These are phyloP conservation scores for Salvia sclarea DNA, from an alignment of 305 asterid genomes.

Conservation along the genomic window DNA sequence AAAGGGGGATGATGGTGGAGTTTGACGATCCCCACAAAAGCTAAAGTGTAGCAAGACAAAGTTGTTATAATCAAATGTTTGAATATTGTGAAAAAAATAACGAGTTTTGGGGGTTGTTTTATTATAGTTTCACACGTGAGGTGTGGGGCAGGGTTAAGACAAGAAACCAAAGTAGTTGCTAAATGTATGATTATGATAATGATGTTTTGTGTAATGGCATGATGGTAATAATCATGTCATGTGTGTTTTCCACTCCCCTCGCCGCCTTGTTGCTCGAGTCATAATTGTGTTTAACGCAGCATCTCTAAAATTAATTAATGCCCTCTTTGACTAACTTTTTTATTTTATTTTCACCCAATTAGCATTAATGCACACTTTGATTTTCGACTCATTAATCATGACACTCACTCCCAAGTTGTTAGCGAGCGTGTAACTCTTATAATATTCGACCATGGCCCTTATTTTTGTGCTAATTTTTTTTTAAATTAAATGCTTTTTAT, in stretches of 20 bases:
- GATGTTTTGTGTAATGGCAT: neutral
- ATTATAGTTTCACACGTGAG: slow-evolving; percentile 34
- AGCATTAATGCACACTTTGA: slow-evolving; percentile 1
- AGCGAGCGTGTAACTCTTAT: neutral
- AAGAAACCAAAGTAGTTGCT: slow-evolving; percentile 27
- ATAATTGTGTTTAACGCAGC: slow-evolving; percentile 16
- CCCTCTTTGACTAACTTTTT: slow-evolving; percentile 32
- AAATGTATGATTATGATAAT: slow-evolving; percentile 21
- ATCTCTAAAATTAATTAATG: slow-evolving; percentile 19
- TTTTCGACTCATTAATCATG: slow-evolving; percentile 11
- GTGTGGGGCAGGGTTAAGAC: slow-evolving; percentile 41
- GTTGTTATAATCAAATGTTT: slow-evolving; percentile 26
- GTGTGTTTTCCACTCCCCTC: slow-evolving; percentile 41
- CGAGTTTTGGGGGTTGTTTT: neutral
- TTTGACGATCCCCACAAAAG: slow-evolving; percentile 42
- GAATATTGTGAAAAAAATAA: neutral
- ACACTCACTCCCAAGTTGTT: neutral
- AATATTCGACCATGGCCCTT: neutral
- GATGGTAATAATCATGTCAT: slow-evolving; percentile 4
- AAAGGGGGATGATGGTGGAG: neutral
- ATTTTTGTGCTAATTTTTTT: too few relatives aligned
- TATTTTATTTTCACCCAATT: slow-evolving; percentile 23
- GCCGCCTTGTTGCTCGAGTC: slow-evolving; percentile 40
- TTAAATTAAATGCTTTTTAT: too few relatives aligned
- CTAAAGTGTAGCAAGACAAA: slow-evolving; percentile 25